Base-by-base conservation (phyloP, 768 basidiomycete species). In the Lactarius sanguifluus region DNA sequence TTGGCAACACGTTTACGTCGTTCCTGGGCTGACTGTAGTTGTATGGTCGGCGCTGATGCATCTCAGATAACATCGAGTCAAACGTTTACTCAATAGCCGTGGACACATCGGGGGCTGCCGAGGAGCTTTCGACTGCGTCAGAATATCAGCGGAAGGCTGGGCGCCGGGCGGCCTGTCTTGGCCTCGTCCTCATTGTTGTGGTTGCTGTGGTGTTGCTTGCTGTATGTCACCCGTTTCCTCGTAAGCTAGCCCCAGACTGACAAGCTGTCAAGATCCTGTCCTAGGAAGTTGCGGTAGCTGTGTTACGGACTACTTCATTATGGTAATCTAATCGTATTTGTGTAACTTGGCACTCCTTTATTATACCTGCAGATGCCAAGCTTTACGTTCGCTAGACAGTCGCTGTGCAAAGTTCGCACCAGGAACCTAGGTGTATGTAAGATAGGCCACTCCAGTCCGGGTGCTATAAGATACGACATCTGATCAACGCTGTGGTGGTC, bases 61-160 rank as follows among this genome's bases (percentile, higher is more conserved):
- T 57, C 2, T 34, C 72, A 98, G 96, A 98, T 73, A 96, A 96
- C 72, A 96, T 99, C 73, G 94, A 97, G 75, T 86, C 87, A 47
- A 98, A 98, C 73, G 88, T 99, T 45, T 90, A 88, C 18, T 92
- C 90, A 0, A 90, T 98, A 60, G 87, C 89, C 0, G 83, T 84
- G 36, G 91, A 98, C 74, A 94, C 94, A 1, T 79, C 85, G 2
- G 86, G 86, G 45, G 96, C 95, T 16, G 86, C 91, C 1, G 87
- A 90, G 67, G 96, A 99, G 76, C 82, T 98, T 40, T 86, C 83
- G 2, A 91, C 90, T 18, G 97, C 97, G 5, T 87, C 91, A 63
- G 93, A 93, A 23, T 96, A 97, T 75, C 97, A 99, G 77, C 86
- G 94, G 57, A 96, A 87, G 75, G 97, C 97, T 2, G 96, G 96